phyloP scores from a whole-genome alignment of 1,284 basidiomycete species.

The Peniophora sp. region DNA sequence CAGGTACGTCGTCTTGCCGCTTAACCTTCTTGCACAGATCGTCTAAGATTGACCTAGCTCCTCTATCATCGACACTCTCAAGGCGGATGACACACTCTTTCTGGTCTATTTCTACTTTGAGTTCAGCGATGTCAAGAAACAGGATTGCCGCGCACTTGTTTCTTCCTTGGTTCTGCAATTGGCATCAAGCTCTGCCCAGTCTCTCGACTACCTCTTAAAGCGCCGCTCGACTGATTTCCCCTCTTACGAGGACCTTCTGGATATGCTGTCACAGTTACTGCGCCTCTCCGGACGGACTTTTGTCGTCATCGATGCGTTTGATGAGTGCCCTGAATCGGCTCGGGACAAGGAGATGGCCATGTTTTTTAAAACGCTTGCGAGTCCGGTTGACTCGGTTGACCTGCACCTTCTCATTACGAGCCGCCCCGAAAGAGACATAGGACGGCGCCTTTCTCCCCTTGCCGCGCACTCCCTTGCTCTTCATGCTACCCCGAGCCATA shows the following conservation, averaged over 20 bases:
- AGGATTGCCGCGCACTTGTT: background rate
- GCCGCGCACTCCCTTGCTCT: background rate
- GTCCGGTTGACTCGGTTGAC: background rate
- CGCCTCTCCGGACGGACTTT: background rate
- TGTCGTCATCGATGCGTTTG: background rate
- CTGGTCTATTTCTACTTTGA: background rate
- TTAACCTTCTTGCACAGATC: background rate
- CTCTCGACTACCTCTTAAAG: background rate
- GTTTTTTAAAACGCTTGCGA: background rate
- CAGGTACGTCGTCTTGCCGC: background rate
- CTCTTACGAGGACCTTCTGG: background rate
- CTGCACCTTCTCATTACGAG: background rate
- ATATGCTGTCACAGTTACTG: background rate
- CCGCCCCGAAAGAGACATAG: background rate
- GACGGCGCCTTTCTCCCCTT: background rate
- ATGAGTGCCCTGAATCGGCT: background rate
- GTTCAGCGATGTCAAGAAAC: background rate
- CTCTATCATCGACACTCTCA: background rate
- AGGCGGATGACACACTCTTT: background rate
- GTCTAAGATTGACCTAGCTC: background rate
- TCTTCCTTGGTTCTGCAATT: background rate
- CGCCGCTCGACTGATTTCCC: background rate
- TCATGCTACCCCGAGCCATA: background rate
- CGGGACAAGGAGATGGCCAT: background rate
- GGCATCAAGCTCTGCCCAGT: background rate